Evolutionary conservation across 352 stramenopile genomes (phyloP), one percentile per base, ranked within the genome.

Genomic region (Globisporangium sylvaticum): DNA sequence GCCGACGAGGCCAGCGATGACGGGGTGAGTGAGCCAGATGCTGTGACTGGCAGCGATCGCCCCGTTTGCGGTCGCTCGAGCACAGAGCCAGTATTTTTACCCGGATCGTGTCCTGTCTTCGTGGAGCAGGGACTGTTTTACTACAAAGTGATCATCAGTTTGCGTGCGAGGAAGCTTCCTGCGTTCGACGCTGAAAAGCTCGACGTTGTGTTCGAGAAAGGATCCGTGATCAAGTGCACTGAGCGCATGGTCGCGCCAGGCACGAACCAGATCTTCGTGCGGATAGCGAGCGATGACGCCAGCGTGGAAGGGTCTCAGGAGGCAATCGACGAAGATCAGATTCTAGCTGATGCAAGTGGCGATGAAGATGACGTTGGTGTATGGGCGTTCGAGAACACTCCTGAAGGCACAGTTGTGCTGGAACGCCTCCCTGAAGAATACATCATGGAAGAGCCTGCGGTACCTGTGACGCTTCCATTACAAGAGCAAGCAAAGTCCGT

Each of bases 401-500:
- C 72, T 10, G 77, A 89, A 32, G 83, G 83, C 0, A 78, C 77
- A 1, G 68, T 89, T 3, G 82, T 89, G 12, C 70, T 92, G 4
- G 82, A 94, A 59, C 76, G 84, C 1, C 65, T 94, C 4, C 73
- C 85, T 2, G 79, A 90, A 44, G 81, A 76, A 69, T 54, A 71
- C 73, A 22, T 50, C 42, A 67, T 69, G 48, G 65, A 61, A 25
- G 55, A 69, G 5, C 25, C 24, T 1, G 62, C 69, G 29, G 39
- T 68, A 9, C 24, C 64, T 10, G 37, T 29, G 8, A 32, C 32
- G 42, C 12, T 84, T 10, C 70, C 77, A 5, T 62, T 94, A 12
- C 81, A 86, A 64, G 81, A 92, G 18, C 86, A 91, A 67, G 81
- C 84, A 1, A 92, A 91, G 50, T 85, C 83, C 6, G 67, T 92